Conservation (phyloP, 805 yeast genomes). For the Naumovozyma baii region DNA sequence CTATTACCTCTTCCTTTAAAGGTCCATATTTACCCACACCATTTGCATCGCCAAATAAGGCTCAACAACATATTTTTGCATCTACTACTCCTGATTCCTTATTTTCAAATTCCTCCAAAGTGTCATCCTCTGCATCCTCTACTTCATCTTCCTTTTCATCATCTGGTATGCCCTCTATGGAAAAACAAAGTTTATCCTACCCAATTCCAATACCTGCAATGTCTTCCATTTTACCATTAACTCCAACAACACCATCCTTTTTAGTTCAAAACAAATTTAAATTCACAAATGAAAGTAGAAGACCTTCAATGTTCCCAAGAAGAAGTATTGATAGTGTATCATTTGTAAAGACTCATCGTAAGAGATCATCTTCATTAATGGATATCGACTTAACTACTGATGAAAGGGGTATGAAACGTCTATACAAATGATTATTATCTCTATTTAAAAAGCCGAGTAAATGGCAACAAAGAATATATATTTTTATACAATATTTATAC, state of each 20-base stretch:
- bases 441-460: neutral
- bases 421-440: neutral
- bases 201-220: constrained; percentile 8
- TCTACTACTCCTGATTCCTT: neutral
- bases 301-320: constrained; percentile 3
- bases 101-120: neutral
- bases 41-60: neutral
- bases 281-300: constrained; percentile 2
- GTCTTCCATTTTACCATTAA: constrained; percentile 14
- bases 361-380: constrained; percentile 21
- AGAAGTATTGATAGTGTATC: constrained; percentile 1
- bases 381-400: constrained; percentile 21
- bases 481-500: neutral
- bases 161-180: constrained; percentile 7
- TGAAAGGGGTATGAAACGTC: constrained; percentile 11
- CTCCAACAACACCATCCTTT: constrained; percentile 18
- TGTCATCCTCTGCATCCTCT: constrained; percentile 16
- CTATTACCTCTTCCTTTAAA: neutral
- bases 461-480: neutral
- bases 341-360: constrained; percentile 13
- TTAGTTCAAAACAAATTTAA: constrained; percentile 1
- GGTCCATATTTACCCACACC: neutral
- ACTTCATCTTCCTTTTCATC: constrained; percentile 10
- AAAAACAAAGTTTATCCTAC: neutral
- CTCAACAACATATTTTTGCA: neutral